Percentiles rank a stretch among this genome's conserved stretches.
Evolutionary conservation across 2,329 filamentous ascomycete genomes (phyloP).

Genomic region (Passalora sequoiae): DNA sequence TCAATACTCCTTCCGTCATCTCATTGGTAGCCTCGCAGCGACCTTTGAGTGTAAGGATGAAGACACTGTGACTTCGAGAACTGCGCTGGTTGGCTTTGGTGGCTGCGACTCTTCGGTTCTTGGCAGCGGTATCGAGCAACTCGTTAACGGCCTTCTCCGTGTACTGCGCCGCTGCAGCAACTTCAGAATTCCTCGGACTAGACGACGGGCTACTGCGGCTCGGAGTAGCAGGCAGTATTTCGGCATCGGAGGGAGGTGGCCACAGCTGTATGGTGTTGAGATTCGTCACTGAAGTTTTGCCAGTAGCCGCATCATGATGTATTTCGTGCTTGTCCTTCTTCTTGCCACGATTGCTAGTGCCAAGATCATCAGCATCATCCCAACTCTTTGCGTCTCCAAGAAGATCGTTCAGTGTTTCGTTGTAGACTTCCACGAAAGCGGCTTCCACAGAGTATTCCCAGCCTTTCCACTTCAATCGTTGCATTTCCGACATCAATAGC

Average conservation of each 20-base stretch:
- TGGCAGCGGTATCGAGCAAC: slow-evolving; percentile 65
- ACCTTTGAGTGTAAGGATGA: slow-evolving; percentile 70
- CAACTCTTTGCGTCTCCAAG: slow-evolving; percentile 66
- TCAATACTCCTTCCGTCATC: slow-evolving; percentile 85
- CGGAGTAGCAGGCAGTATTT: slow-evolving; percentile 26
- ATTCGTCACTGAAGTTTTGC: slow-evolving; percentile 77
- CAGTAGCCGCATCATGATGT: slow-evolving; percentile 74
- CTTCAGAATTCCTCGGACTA: not conserved
- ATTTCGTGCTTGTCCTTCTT: slow-evolving; percentile 80
- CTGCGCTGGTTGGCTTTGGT: slow-evolving; percentile 97
- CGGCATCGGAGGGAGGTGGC: slow-evolving; percentile 60
- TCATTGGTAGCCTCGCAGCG: slow-evolving; percentile 71
- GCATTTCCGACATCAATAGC: slow-evolving; percentile 88
- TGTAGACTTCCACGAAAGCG: slow-evolving; percentile 96
- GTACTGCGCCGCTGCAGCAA: slow-evolving; percentile 19
- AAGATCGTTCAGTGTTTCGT: slow-evolving; percentile 91
- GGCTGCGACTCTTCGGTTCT: slow-evolving; percentile 85
- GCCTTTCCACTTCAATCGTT: slow-evolving; percentile 77
- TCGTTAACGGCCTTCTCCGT: slow-evolving; percentile 28
- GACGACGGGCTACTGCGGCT: slow-evolving; percentile 6
- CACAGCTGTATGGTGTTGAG: slow-evolving; percentile 73
- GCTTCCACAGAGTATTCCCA: slow-evolving; percentile 95
- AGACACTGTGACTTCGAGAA: slow-evolving; percentile 91
- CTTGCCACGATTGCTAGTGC: slow-evolving; percentile 26
- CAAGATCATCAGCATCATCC: slow-evolving; percentile 39